Conservation (phyloP, 495 filamentous ascomycete species). For the Oidiodendron maius region DNA sequence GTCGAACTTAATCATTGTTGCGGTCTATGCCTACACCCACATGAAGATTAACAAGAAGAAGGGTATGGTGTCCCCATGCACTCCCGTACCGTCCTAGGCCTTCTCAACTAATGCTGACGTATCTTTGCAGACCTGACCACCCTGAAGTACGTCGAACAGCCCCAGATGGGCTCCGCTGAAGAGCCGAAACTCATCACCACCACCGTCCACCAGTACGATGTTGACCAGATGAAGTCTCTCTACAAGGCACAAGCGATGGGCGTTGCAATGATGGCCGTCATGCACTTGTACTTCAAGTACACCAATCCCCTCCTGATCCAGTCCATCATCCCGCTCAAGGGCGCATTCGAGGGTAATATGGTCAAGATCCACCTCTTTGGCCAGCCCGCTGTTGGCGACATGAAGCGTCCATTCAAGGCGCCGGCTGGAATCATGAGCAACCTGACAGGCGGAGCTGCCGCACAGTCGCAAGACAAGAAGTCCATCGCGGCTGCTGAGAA, state of each 20-base stretch:
- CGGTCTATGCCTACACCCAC: constrained; percentile 79
- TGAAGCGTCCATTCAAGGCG: constrained; percentile 93
- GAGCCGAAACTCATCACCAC: constrained; percentile 94
- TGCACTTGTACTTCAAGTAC: constrained; percentile 99
- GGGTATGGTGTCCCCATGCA: constrained; percentile 50
- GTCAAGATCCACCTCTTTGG: constrained; percentile 93
- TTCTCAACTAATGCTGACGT: constrained; percentile 10
- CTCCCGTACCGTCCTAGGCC: neutral
- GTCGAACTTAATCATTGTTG: constrained; percentile 83
- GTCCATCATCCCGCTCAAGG: constrained; percentile 95
- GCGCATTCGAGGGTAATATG: constrained; percentile 87
- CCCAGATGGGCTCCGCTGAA: constrained; percentile 84
- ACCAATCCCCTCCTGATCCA: constrained; percentile 98
- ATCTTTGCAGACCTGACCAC: constrained; percentile 76
- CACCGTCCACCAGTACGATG: constrained; percentile 89
- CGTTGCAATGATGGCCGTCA: constrained; percentile 93
- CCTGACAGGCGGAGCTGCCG: constrained; percentile 55
- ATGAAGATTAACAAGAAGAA: constrained; percentile 85
- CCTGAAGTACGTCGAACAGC: constrained; percentile 95
- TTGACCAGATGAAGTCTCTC: constrained; percentile 71
- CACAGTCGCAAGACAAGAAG: constrained; percentile 93
- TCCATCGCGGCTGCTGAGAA: constrained; percentile 83
- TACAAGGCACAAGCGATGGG: constrained; percentile 91
- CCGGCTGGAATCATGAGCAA: constrained; percentile 71
- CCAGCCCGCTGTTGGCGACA: constrained; percentile 81